phyloP scores from a whole-genome alignment of 345 rosid genomes.

The Capsella bursapastoris region DNA sequence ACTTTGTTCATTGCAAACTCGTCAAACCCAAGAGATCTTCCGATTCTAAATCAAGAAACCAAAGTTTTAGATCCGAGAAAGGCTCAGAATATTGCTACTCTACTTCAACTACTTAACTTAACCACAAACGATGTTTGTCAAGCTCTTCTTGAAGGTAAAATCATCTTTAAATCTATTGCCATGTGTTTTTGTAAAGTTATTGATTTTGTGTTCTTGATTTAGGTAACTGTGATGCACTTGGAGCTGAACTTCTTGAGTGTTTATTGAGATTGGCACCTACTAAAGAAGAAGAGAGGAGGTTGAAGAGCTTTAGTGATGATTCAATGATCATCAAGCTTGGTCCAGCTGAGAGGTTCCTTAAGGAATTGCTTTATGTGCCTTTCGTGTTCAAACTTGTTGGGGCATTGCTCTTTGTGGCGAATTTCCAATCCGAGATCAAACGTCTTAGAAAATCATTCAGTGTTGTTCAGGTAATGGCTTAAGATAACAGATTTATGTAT shows the following conservation, averaged over 20 bases:
- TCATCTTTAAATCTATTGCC: not conserved
- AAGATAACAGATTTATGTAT: not conserved
- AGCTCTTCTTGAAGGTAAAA: slow-evolving; percentile 84
- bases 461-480: slow-evolving; percentile 62
- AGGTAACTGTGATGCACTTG: slow-evolving; percentile 83
- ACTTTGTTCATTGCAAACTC: slow-evolving; percentile 71
- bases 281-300: slow-evolving; percentile 77
- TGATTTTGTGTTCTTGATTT: slow-evolving; percentile 18
- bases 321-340: slow-evolving; percentile 50
- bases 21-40: slow-evolving; percentile 56
- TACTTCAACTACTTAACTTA: slow-evolving; percentile 73
- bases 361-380: slow-evolving; percentile 79
- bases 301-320: slow-evolving; percentile 65
- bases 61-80: slow-evolving; percentile 83
- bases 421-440: slow-evolving; percentile 75
- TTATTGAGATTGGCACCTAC: slow-evolving; percentile 80
- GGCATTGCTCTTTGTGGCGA: slow-evolving; percentile 74
- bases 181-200: not conserved
- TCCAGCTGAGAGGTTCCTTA: slow-evolving; percentile 81
- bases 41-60: slow-evolving; percentile 56
- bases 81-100: slow-evolving; percentile 87
- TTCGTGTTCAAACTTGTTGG: slow-evolving; percentile 73
- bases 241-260: slow-evolving; percentile 83
- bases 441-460: slow-evolving; percentile 71
- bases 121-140: slow-evolving; percentile 91